Percentiles rank a stretch among this genome's conserved stretches.
Evolutionary conservation across 306 rosid species (phyloP).

Genomic region (Medicago truncatula): DNA sequence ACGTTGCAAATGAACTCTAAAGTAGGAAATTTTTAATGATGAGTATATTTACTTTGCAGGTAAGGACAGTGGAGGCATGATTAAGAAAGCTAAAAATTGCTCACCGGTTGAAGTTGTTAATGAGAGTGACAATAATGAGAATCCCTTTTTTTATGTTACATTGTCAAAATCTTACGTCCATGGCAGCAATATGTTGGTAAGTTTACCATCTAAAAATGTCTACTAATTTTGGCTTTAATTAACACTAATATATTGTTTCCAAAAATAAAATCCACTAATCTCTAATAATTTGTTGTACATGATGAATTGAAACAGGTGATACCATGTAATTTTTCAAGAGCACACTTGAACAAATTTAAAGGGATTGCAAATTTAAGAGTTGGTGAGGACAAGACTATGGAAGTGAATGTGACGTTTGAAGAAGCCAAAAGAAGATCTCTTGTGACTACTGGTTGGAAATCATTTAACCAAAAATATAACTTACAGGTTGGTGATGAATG

Average conservation of each 20-base stretch:
- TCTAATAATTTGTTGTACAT: neutral
- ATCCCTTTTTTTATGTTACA: neutral
- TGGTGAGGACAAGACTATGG: neutral
- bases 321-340: neutral
- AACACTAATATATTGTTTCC: neutral
- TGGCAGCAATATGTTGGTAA: neutral
- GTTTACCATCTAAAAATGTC: neutral
- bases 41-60: neutral
- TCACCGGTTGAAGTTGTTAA: neutral
- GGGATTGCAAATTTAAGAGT: neutral
- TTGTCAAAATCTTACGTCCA: neutral
- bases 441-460: neutral
- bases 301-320: neutral
- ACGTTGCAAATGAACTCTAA: too few relatives aligned
- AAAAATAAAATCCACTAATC: too few relatives aligned
- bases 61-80: neutral
- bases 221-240: neutral
- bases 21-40: too few relatives aligned
- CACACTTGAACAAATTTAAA: neutral
- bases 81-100: neutral
- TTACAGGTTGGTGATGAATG: neutral
- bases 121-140: neutral
- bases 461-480: neutral
- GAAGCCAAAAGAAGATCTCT: neutral
- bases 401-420: neutral